phyloP scores from a whole-genome alignment of 495 filamentous ascomycete species.

The Lepraria neglecta region DNA sequence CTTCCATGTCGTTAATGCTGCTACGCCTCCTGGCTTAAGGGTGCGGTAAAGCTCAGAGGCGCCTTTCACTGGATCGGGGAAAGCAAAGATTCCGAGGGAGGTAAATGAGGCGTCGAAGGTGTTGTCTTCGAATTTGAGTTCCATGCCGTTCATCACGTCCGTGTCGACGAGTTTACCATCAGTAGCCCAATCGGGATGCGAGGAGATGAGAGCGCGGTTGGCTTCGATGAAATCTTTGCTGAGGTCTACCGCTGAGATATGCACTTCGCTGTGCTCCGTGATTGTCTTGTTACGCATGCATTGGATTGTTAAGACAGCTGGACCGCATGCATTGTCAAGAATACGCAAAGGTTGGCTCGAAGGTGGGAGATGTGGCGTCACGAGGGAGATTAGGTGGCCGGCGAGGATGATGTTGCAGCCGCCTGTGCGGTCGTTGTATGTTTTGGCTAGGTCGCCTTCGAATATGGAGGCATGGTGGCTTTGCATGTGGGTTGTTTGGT shows the following conservation, averaged over 20 bases:
- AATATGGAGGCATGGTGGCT: neutral
- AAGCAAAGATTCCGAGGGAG: slow-evolving; percentile 17
- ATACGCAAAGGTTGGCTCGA: slow-evolving; percentile 9
- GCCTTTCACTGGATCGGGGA: slow-evolving; percentile 13
- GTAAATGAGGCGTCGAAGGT: slow-evolving; percentile 20
- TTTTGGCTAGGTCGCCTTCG: slow-evolving; percentile 16
- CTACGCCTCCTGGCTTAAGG: slow-evolving; percentile 34
- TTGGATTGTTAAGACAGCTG: slow-evolving; percentile 15
- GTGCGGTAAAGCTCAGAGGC: slow-evolving; percentile 18
- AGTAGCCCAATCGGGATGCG: neutral
- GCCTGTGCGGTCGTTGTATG: slow-evolving; percentile 22
- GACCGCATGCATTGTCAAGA: slow-evolving; percentile 22
- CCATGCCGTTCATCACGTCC: slow-evolving; percentile 10
- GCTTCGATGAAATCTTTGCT: slow-evolving; percentile 14
- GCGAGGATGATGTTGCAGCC: slow-evolving; percentile 23
- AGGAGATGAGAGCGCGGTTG: slow-evolving; percentile 10
- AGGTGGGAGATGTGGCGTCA: slow-evolving; percentile 12
- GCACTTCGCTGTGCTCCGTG: neutral
- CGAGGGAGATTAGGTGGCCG: slow-evolving; percentile 11
- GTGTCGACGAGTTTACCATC: neutral
- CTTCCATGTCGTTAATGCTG: slow-evolving; percentile 35
- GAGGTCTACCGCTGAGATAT: slow-evolving; percentile 19
- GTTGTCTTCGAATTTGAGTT: slow-evolving; percentile 1
- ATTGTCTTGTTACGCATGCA: neutral
- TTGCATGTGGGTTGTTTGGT: neutral